Conservation (phyloP, 2,329 filamentous ascomycete species). For the Colletotrichum neosansevieriae region DNA sequence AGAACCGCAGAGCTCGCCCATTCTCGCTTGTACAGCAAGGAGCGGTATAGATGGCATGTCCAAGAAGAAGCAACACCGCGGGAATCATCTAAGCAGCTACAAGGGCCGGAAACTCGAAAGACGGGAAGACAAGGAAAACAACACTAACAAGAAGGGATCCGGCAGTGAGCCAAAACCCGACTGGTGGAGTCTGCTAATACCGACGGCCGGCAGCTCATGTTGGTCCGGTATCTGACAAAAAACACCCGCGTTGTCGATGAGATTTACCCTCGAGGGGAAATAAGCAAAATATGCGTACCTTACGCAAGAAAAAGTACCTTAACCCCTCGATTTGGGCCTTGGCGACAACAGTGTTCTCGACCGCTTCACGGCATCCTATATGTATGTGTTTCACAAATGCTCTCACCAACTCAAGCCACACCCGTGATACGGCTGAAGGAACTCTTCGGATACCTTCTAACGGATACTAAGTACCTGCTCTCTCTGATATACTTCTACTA, state of each 20-base stretch:
- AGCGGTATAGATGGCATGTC: neutral
- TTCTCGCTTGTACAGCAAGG: slow-evolving; percentile 17
- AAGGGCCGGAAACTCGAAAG: neutral
- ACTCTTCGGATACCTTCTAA: slow-evolving; percentile 15
- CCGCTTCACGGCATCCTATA: neutral
- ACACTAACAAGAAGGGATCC: neutral
- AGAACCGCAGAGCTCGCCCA: neutral
- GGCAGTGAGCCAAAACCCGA: slow-evolving; percentile 26
- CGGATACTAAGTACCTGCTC: neutral
- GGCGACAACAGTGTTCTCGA: neutral
- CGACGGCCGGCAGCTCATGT: slow-evolving; percentile 31
- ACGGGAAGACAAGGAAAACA: neutral
- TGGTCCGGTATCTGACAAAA: slow-evolving; percentile 17
- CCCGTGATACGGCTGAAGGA: neutral
- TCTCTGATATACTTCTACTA: too few species aligned
- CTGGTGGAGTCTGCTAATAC: slow-evolving; percentile 28
- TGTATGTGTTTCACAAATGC: too few species aligned
- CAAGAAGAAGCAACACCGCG: slow-evolving; percentile 12
- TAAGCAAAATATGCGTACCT: neutral
- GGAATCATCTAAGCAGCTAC: neutral
- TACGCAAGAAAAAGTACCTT: neutral
- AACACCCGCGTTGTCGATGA: neutral
- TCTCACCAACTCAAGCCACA: neutral
- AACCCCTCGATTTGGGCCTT: neutral
- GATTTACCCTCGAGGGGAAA: slow-evolving; percentile 7